phyloP scores from a whole-genome alignment of 1,284 basidiomycete genomes.

The Trametes versicolor region DNA sequence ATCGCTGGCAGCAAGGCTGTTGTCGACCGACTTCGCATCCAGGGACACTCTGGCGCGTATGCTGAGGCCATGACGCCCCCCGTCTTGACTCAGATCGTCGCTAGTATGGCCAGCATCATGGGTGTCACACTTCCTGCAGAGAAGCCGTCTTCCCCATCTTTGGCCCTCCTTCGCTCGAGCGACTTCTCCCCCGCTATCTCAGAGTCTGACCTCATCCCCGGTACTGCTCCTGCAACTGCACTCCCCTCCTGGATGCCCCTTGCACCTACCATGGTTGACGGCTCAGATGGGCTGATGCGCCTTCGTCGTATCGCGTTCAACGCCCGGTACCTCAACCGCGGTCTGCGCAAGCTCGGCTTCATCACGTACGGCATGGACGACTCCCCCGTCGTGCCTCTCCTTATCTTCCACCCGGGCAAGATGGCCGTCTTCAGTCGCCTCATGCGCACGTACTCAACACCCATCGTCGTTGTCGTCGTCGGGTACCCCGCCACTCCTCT shows the following conservation, averaged over 20 bases:
- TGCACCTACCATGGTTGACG: slow-evolving; percentile 76
- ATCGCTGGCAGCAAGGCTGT: slow-evolving; percentile 86
- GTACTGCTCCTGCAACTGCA: slow-evolving; percentile 68
- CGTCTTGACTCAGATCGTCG: slow-evolving; percentile 90
- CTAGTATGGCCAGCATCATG: slow-evolving; percentile 98
- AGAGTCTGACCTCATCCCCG: slow-evolving; percentile 54
- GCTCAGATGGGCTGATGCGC: slow-evolving; percentile 84
- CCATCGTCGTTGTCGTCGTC: slow-evolving; percentile 91
- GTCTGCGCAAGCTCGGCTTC: slow-evolving; percentile 93
- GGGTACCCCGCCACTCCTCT: slow-evolving; percentile 95
- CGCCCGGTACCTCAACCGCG: slow-evolving; percentile 90
- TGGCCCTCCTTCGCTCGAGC: slow-evolving; percentile 46
- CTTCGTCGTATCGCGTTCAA: slow-evolving; percentile 95
- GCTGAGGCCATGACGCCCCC: slow-evolving; percentile 93
- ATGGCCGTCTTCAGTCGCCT: slow-evolving; percentile 90
- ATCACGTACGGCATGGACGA: slow-evolving; percentile 95
- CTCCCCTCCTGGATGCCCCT: slow-evolving; percentile 81
- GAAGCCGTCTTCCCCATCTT: slow-evolving; percentile 38
- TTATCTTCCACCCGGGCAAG: slow-evolving; percentile 95
- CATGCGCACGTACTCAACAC: slow-evolving; percentile 85
- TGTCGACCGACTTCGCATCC: slow-evolving; percentile 84
- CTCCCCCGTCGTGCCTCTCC: slow-evolving; percentile 93
- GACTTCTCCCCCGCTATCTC: slow-evolving; percentile 43
- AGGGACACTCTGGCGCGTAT: slow-evolving; percentile 89
- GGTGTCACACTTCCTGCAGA: slow-evolving; percentile 69